These are phyloP conservation scores for Calonectria multiphialidica DNA, from an alignment of 2,329 filamentous ascomycete species.

Conservation along the genomic window DNA sequence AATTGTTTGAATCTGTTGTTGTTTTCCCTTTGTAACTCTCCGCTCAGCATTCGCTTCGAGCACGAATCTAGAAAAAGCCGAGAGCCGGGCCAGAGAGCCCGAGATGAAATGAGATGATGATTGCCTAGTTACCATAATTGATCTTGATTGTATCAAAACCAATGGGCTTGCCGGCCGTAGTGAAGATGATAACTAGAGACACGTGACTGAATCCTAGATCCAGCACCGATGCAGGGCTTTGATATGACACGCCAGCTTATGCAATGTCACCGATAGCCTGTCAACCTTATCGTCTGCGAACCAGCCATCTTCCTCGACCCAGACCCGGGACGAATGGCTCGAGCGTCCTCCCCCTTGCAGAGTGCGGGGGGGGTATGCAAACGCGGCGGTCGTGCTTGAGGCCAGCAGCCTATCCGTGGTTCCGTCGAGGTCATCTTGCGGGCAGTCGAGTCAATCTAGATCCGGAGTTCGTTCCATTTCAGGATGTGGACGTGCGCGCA, in stretches of 20 bases:
- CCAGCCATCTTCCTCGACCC: neutral
- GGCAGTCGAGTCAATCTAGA: neutral
- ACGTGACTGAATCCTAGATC: too few species aligned
- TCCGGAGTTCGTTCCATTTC: neutral
- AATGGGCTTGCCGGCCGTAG: too few species aligned
- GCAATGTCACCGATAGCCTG: neutral
- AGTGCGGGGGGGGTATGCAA: neutral
- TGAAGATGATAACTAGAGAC: too few species aligned
- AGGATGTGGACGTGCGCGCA: neutral
- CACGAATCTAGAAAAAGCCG: slow-evolving; percentile 8
- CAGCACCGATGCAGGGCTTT: too few species aligned
- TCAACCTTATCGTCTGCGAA: neutral
- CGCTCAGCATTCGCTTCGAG: slow-evolving; percentile 8
- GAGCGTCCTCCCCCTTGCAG: neutral
- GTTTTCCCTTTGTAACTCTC: neutral
- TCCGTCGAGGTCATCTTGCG: neutral
- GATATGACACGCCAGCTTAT: neutral
- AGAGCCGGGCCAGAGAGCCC: neutral
- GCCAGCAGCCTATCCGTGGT: neutral
- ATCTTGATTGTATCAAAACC: neutral
- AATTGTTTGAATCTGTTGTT: neutral
- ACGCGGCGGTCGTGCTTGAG: neutral
- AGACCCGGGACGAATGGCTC: neutral
- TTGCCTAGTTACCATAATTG: neutral
- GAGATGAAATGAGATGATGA: slow-evolving; percentile 9